Evolutionary conservation across 805 yeast species (phyloP), one percentile per base, ranked within the genome.

Genomic region (Lipomyces kockii): DNA sequence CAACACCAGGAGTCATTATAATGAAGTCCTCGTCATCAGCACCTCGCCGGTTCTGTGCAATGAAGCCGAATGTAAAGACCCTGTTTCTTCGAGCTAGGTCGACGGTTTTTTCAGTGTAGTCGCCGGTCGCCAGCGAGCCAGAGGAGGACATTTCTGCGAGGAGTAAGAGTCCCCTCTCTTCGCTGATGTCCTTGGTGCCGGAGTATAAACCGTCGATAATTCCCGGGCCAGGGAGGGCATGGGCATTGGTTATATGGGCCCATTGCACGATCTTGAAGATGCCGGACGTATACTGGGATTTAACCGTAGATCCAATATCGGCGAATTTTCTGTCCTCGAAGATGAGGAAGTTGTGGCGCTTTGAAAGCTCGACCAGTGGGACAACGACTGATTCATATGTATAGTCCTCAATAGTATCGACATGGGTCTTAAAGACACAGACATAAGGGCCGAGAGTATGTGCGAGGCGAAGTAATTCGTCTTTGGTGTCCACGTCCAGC

Each of bases 291-390:
- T 94, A 95, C 79, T 95, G 99, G 57, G 91, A 85, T 80, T 94
- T 93, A 63, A 95, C 99, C 0, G 99, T 95, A 76, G 93, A 92
- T 20, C 99, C 99, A 74, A 95, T 95, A 79, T 95, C 99, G 29
- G 99, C 99, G 79, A 95, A 95, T 80, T 95, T 95, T 71, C 99
- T 85, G 80, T 95, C 99, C 80, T 95, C 99, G 77, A 95, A 95
- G 72, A 95, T 89, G 83, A 95, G 80, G 76, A 95, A 95, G 71
- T 89, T 86, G 81, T 93, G 94, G 76, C 92, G 92, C 73, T 86
- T 81, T 25, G 97, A 86, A 39, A 95, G 82, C 63, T 77, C 86
- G 67, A 89, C 79, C 70, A 95, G 81, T 0, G 98, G 98, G 6
- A 79, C 79, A 35, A 94, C 85, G 0, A 98, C 93, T 0, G 83